phyloP scores from a whole-genome alignment of 1,284 basidiomycete genomes.

The Salmacisia buchloeana region DNA sequence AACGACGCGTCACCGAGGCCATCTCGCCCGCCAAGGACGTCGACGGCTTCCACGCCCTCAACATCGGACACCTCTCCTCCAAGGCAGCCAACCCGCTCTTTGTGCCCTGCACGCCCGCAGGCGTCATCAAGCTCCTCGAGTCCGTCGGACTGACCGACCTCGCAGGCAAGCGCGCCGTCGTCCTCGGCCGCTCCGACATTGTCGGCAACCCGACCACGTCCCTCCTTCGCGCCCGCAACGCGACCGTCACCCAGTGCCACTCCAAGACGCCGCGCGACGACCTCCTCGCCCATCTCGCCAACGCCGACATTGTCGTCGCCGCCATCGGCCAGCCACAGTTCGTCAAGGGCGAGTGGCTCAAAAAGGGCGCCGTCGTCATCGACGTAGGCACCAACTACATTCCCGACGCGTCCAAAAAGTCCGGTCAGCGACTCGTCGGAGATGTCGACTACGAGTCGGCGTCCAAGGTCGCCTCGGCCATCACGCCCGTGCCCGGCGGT shows the following conservation, averaged over 20 bases:
- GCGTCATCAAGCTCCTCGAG: conserved; percentile 83
- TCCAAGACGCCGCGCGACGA: conserved; percentile 67
- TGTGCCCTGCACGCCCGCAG: conserved; percentile 90
- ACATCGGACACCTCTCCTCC: conserved; percentile 90
- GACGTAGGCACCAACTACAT: conserved; percentile 93
- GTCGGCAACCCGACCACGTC: conserved; percentile 92
- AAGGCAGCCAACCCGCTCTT: conserved; percentile 86
- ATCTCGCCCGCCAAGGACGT: conserved; percentile 92
- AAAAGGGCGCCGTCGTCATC: conserved; percentile 68
- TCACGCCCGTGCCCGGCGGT: conserved; percentile 90
- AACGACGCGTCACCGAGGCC: conserved; percentile 88
- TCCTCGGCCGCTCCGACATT: conserved; percentile 94
- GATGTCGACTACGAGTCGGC: conserved; percentile 86
- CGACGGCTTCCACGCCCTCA: conserved; percentile 99
- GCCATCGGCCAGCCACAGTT: conserved; percentile 89
- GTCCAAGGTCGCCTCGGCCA: conserved; percentile 70
- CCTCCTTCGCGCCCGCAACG: conserved; percentile 81
- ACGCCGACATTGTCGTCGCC: conserved; percentile 85
- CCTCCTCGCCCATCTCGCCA: conserved; percentile 65
- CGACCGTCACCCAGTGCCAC: conserved; percentile 97
- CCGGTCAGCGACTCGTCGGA: conserved; percentile 89
- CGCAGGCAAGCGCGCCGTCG: conserved; percentile 67
- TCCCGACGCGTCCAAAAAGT: conserved; percentile 76
- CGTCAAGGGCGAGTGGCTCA: conserved; percentile 90
- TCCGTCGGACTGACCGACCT: conserved; percentile 64